Evolutionary conservation across 768 basidiomycete genomes (phyloP).

Genomic region (Nidularia pulvinata): DNA sequence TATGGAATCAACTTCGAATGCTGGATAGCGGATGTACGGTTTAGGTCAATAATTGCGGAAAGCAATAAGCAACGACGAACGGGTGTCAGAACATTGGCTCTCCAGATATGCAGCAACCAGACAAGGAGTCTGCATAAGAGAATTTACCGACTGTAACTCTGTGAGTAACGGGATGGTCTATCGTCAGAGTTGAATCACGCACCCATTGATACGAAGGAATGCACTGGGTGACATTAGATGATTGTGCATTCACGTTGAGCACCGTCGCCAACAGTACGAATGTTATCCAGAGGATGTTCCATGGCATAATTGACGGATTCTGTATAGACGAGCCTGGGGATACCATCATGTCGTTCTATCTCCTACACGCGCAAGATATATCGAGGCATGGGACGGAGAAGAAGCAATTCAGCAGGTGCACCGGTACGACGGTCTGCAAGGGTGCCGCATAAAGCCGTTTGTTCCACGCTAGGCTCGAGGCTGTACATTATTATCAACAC

Average conservation of each 20-base stretch:
- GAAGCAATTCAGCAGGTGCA: too few relatives aligned
- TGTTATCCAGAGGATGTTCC: neutral
- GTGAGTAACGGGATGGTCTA: neutral
- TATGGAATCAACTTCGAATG: constrained; percentile 32
- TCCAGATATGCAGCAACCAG: constrained; percentile 47
- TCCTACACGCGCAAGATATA: too few relatives aligned
- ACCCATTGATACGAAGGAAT: constrained; percentile 35
- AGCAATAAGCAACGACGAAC: constrained; percentile 16
- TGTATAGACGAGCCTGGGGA: too few relatives aligned
- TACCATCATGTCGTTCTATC: too few relatives aligned
- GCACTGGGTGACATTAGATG: constrained; percentile 34
- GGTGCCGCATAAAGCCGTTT: too few relatives aligned
- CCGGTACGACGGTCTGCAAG: too few relatives aligned
- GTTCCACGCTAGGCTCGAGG: too few relatives aligned
- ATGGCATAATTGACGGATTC: neutral
- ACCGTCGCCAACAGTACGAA: constrained; percentile 3
- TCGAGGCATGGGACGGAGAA: too few relatives aligned
- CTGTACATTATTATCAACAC: too few relatives aligned
- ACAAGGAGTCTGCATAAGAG: constrained; percentile 45
- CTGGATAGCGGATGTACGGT: constrained; percentile 20
- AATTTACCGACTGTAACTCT: constrained; percentile 35
- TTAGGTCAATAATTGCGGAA: neutral
- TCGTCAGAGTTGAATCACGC: constrained; percentile 1
- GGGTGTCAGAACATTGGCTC: constrained; percentile 31
- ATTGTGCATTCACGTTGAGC: constrained; percentile 23